Evolutionary conservation across 768 basidiomycete genomes (phyloP).

Genomic region (Hypsizygus marmoreus): DNA sequence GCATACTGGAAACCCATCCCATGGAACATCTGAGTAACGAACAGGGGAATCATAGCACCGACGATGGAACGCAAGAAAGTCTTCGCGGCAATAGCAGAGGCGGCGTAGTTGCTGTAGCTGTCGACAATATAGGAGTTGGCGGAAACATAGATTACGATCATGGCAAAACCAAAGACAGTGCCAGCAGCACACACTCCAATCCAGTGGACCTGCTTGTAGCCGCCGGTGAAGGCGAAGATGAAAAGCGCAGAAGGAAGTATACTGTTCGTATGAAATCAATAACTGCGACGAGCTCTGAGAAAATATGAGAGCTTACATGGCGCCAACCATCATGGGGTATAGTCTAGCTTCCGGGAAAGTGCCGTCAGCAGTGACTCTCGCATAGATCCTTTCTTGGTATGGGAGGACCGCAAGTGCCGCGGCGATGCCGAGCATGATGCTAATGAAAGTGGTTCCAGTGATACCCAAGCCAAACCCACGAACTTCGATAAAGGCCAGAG

Average conservation of each 20-base stretch:
- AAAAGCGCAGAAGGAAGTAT: slow-evolving; percentile 42
- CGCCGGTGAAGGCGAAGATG: slow-evolving; percentile 47
- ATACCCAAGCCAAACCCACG: slow-evolving; percentile 42
- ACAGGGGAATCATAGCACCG: slow-evolving; percentile 40
- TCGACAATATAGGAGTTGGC: slow-evolving; percentile 49
- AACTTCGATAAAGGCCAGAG: slow-evolving; percentile 41
- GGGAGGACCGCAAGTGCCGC: slow-evolving; percentile 32
- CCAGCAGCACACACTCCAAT: slow-evolving; percentile 37
- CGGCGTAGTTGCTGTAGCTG: slow-evolving; percentile 41
- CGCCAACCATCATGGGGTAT: slow-evolving; percentile 42
- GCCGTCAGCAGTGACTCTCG: slow-evolving; percentile 31
- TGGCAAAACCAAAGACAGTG: slow-evolving; percentile 39
- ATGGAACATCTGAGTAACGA: slow-evolving; percentile 43
- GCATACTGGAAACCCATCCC: slow-evolving; percentile 43
- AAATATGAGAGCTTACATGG: slow-evolving; percentile 30
- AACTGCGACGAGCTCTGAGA: not conserved
- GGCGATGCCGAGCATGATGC: slow-evolving; percentile 43
- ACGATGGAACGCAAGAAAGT: slow-evolving; percentile 40
- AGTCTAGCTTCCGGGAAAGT: slow-evolving; percentile 46
- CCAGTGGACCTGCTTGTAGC: slow-evolving; percentile 40
- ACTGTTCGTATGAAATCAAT: slow-evolving; percentile 16
- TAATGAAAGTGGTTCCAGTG: slow-evolving; percentile 43
- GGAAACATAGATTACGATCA: slow-evolving; percentile 45
- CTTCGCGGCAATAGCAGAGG: slow-evolving; percentile 47
- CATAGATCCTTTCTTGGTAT: slow-evolving; percentile 35